These are phyloP conservation scores for Fonsecaea monophora DNA, from an alignment of 2,329 filamentous ascomycete species.

Conservation along the genomic window DNA sequence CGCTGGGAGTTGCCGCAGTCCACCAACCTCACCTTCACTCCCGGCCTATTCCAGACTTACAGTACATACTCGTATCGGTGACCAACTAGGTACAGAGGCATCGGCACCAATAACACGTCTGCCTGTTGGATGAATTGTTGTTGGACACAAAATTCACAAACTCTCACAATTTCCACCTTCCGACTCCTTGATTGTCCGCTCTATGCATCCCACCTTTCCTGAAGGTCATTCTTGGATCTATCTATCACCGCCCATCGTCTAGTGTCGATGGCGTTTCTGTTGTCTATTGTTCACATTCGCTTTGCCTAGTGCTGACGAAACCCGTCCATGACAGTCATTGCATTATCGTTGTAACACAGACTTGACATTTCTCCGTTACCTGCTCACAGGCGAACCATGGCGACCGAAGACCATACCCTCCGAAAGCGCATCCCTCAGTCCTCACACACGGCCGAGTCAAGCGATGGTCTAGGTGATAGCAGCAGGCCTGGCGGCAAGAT, in stretches of 20 bases:
- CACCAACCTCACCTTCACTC: not conserved
- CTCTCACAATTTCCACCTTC: not conserved
- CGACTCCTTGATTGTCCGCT: not conserved
- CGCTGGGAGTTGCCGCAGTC: not conserved
- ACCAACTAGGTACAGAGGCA: not conserved
- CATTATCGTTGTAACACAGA: not conserved
- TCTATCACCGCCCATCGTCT: not conserved
- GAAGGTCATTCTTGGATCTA: not conserved
- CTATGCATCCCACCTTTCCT: not conserved
- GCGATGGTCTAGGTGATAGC: slow-evolving; percentile 22
- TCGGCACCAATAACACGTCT: not conserved
- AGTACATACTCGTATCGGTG: not conserved
- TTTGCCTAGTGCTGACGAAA: slow-evolving; percentile 6
- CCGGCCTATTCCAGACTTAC: not conserved
- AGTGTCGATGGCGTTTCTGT: slow-evolving; percentile 21
- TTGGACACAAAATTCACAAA: slow-evolving; percentile 3
- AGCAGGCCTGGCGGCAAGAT: slow-evolving; percentile 12
- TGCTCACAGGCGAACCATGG: slow-evolving; percentile 40
- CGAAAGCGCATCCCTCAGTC: slow-evolving; percentile 42
- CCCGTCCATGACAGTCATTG: not conserved
- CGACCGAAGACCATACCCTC: slow-evolving; percentile 40
- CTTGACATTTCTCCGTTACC: not conserved
- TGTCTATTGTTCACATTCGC: not conserved
- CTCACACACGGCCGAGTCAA: slow-evolving; percentile 4
- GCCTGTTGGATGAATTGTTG: slow-evolving; percentile 1